Evolutionary conservation across 441 rosid species (phyloP), one percentile per base, ranked within the genome.

Genomic region (Populus trichocarpa): DNA sequence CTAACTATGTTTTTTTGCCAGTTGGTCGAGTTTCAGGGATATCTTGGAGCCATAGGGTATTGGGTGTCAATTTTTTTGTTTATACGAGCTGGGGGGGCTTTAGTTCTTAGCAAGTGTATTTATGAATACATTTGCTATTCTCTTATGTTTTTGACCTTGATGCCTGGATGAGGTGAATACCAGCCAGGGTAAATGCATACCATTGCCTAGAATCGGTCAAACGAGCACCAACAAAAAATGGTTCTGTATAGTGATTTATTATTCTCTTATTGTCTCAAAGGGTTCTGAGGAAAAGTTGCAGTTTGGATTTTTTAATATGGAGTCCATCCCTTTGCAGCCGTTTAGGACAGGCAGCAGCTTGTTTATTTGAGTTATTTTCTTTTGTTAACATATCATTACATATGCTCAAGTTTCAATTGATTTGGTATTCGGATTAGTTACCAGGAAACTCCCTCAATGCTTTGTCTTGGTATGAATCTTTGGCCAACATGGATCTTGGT

Each of bases 1-100:
- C 73, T 61, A 67, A 36, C 74, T 30, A 25, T 25, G 14, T 63
- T 20, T 23, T 11, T 59, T 81, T 71, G 16, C 77, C 26, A 70
- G 76, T 36, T 26, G 64, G 6, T 32, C 35, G 63, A 66, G 71
- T 79, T 74, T 57, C 79, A 77, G 83, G 77, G 68, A 20, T 46
- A 25, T 71, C 33, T 73, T 36, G 32, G 77, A 30, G 63, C 4
- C 12, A 3, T 75, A 32, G 12, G 36, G 10, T 50, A 75, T 6
- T 35, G 38, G 42, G 18, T 14, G 23, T 71, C n/a, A 70, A 53
- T 36, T n/a, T 9, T 3, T 13, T 5, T 71, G 64, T 57, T 53
- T 33, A 23, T 32, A 16, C 35, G 8, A 26, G 65, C 18, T 30
- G 22, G 75, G 33, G 33, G 3, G 42, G 20, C 1, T 6, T 5